Percentiles rank a stretch among this genome's conserved stretches.
phyloP scores from a whole-genome alignment of 106 monocot genomes.

The Phalaenopsis aphrodite region DNA sequence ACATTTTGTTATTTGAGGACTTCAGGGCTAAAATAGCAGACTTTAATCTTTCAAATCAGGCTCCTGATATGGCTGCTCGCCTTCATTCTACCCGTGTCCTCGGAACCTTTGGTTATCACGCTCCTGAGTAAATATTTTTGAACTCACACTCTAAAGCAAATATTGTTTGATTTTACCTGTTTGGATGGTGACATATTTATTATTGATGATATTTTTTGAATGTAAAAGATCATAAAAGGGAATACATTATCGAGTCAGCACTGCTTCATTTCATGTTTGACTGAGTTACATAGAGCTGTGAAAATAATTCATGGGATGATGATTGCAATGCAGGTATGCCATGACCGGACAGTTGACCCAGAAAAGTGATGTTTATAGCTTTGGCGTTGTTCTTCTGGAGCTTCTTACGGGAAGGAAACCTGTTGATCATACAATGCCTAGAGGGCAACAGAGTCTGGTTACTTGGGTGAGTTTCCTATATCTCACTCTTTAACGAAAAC shows the following conservation, averaged over 20 bases:
- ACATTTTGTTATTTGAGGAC: slow-evolving; percentile 85
- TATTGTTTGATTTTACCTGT: background rate
- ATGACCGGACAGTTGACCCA: slow-evolving; percentile 90
- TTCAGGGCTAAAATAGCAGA: slow-evolving; percentile 91
- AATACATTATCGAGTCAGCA: background rate
- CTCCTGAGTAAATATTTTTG: slow-evolving; percentile 63
- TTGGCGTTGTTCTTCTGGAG: slow-evolving; percentile 89
- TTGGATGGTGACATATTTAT: background rate
- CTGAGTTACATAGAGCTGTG: background rate
- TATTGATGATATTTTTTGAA: no score
- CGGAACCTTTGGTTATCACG: slow-evolving; percentile 95
- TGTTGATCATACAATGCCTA: slow-evolving; percentile 90
- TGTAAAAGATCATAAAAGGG: no score
- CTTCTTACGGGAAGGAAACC: slow-evolving; percentile 90
- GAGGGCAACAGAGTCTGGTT: slow-evolving; percentile 89
- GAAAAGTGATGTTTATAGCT: slow-evolving; percentile 96
- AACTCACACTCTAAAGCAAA: background rate
- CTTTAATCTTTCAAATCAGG: slow-evolving; percentile 89
- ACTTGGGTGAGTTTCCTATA: slow-evolving; percentile 59
- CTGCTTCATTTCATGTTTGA: background rate
- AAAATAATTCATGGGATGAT: background rate
- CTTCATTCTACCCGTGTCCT: slow-evolving; percentile 95
- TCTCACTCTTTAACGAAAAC: no score
- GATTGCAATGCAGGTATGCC: slow-evolving; percentile 50
- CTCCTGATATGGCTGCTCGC: slow-evolving; percentile 94